These are phyloP conservation scores for Ascochyta viciae-villosae DNA, from an alignment of 2,329 filamentous ascomycete genomes.

Conservation along the genomic window DNA sequence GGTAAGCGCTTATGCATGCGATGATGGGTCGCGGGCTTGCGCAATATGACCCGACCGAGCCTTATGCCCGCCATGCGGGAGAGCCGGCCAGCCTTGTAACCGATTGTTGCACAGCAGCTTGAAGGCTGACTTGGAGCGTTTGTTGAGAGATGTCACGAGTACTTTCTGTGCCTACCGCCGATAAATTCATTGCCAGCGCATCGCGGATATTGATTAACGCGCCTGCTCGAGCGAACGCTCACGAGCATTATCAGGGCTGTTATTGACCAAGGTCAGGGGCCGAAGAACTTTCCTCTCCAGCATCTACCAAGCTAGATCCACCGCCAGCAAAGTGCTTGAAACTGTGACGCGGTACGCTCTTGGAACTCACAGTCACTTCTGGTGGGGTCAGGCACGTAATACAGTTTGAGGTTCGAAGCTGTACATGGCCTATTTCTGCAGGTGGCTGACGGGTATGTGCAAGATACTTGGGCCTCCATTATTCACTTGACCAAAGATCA, in stretches of 20 bases:
- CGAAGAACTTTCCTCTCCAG: background rate
- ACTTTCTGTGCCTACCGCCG: conserved; percentile 1
- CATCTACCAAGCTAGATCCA: background rate
- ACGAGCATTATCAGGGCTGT: background rate
- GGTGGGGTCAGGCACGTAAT: background rate
- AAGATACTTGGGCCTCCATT: background rate
- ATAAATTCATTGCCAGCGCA: background rate
- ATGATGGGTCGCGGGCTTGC: conserved; percentile 27
- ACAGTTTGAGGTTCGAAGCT: background rate
- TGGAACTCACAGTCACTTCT: background rate
- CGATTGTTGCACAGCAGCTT: conserved; percentile 31
- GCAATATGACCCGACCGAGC: conserved; percentile 16
- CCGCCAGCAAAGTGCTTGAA: background rate
- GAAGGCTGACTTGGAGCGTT: background rate
- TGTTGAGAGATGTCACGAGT: conserved; percentile 13
- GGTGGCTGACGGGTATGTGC: background rate
- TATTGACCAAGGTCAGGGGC: background rate
- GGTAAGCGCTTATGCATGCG: conserved; percentile 40
- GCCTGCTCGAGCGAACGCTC: conserved; percentile 4
- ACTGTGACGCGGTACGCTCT: background rate
- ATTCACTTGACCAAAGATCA: background rate
- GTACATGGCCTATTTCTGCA: background rate
- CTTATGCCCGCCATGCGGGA: conserved; percentile 13
- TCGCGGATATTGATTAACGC: background rate
- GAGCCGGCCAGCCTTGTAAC: conserved; percentile 16